Base-by-base conservation (phyloP, 139 green algal species). In the Medakamo hakoo region DNA sequence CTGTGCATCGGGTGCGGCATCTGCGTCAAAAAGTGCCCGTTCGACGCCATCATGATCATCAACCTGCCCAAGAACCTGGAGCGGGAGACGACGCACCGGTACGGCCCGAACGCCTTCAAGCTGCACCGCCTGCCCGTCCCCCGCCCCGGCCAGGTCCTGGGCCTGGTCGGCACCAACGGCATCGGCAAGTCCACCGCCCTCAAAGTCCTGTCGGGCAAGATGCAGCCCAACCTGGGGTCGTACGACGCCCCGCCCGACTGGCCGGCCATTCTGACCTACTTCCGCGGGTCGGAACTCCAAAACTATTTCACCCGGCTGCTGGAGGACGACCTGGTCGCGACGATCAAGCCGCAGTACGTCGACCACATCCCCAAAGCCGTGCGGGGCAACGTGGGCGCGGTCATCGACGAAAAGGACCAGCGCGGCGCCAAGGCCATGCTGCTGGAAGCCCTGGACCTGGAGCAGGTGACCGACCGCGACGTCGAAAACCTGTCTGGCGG, bases 1-100 rank as follows among this genome's bases (percentile, higher is more conserved):
- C 83, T 99, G n/a, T 99, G 93, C 76, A 99, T 99, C 66, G 93
- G 93, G 48, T 99, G 93, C 73, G 93, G 93, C 80, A 98, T 99
- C 68, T 99, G 93, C 68, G 93, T 99, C 48, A 98, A 93, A 85
- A 99, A 99, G 84, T 99, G 93, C 73, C 93, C 93, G 23, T 98
- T 97, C 71, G 93, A 99, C 31, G 91, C 93, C 3, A 96, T 99
- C 75, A 85, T 91, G 75, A 98, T 99, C 77, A 98, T 99, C 82
- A 99, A 99, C 76, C 76, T 99, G 74, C 93, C 93, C 57, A 97
- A 96, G 77, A 86, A 98, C 67, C 68, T 99, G 70, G 91, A 89
- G 65, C 88, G 85, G 70, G 81, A 97, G 65, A 99, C 93, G 16
- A 99, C 91, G 0, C 93, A 99, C 65, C 79, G 93, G 52, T 99